phyloP scores from a whole-genome alignment of 2,329 filamentous ascomycete genomes.

The Cercospora sp. region DNA sequence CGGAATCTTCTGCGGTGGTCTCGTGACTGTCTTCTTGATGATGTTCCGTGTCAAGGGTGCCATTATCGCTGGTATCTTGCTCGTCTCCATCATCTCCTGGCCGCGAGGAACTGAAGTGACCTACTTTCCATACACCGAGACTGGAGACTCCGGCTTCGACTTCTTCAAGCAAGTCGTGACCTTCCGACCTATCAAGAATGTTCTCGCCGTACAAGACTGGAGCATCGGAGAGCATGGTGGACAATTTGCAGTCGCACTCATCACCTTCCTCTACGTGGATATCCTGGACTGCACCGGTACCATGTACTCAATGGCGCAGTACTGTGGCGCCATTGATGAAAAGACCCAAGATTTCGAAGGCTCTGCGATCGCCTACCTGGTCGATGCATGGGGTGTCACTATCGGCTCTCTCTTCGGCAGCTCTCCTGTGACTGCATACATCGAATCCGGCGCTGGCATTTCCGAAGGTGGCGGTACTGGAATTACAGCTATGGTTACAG shows the following conservation, averaged over 20 bases:
- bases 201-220: constrained; percentile 73
- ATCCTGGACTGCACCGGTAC: constrained; percentile 86
- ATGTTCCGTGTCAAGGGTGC: constrained; percentile 85
- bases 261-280: constrained; percentile 89
- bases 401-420: constrained; percentile 76
- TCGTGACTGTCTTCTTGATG: constrained; percentile 77
- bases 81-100: constrained; percentile 89
- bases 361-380: constrained; percentile 77
- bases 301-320: constrained; percentile 85
- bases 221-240: constrained; percentile 66
- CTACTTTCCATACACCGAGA: constrained; percentile 71
- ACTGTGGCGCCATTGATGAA: constrained; percentile 76
- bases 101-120: constrained; percentile 73
- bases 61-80: constrained; percentile 77
- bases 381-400: constrained; percentile 78
- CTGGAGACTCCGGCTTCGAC: constrained; percentile 71
- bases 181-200: constrained; percentile 73
- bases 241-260: constrained; percentile 78
- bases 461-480: constrained; percentile 84
- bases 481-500: constrained; percentile 75
- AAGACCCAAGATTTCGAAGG: constrained; percentile 85
- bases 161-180: constrained; percentile 88
- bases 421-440: constrained; percentile 75
- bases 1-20: constrained; percentile 81
- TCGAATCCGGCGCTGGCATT: constrained; percentile 87